phyloP scores from a whole-genome alignment of 2,329 filamentous ascomycete genomes.

The Huntiella omanensis region DNA sequence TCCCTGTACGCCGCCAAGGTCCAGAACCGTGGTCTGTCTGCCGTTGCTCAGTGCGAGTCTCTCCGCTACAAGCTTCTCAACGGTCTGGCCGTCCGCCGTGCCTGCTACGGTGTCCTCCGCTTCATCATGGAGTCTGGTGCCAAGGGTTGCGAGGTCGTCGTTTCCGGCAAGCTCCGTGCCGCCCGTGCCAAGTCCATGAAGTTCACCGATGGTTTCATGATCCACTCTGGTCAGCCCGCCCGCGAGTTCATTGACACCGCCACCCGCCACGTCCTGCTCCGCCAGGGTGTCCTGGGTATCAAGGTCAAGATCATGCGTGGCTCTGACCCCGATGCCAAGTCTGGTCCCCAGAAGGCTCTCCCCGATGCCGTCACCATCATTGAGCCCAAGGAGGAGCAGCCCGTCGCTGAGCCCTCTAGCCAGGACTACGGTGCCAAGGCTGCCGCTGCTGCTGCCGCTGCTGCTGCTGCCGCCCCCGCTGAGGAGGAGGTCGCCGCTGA shows the following conservation, averaged over 20 bases:
- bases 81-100: conserved; percentile 93
- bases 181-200: conserved; percentile 99
- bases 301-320: conserved; percentile 99
- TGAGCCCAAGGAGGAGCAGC: conserved; percentile 98
- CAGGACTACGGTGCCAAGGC: conserved; percentile 98
- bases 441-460: conserved; percentile 44
- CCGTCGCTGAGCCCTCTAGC: conserved; percentile 83
- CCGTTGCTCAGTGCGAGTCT: conserved; percentile 99
- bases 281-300: conserved; percentile 98
- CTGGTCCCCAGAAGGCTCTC: conserved; percentile 88
- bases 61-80: conserved; percentile 99
- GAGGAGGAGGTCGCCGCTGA: conserved; percentile 36
- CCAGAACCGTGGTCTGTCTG: conserved; percentile 98
- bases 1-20: conserved; percentile 99
- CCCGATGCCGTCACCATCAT: conserved; percentile 98
- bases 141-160: conserved; percentile 99
- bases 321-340: conserved; percentile 98
- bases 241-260: conserved; percentile 99
- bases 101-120: conserved; percentile 98
- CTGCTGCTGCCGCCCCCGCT: conserved; percentile 32
- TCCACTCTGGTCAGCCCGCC: conserved; percentile 98
- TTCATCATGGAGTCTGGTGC: conserved; percentile 99
- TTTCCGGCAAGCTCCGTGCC: conserved; percentile 96
- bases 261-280: conserved; percentile 97
- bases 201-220: conserved; percentile 99